phyloP scores from a whole-genome alignment of 2,329 filamentous ascomycete species.

The Lojkania enalia region DNA sequence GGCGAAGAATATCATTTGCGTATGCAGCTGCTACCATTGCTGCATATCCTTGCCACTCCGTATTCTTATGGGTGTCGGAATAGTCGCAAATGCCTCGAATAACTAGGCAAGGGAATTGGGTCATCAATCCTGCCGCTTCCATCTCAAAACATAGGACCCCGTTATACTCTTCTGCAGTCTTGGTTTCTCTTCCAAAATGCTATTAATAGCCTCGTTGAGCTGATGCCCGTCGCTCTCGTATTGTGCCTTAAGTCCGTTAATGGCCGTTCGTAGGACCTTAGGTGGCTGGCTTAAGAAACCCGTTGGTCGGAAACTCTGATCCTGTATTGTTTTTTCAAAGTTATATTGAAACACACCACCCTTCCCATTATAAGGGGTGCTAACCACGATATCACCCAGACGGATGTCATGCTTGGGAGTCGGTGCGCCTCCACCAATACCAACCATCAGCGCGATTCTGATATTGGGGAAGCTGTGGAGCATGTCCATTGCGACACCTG shows the following conservation, averaged over 20 bases:
- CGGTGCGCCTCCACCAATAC: slow-evolving; percentile 25
- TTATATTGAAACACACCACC: slow-evolving; percentile 39
- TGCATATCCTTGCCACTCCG: slow-evolving; percentile 16
- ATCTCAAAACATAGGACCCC: slow-evolving; percentile 20
- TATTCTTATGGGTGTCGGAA: slow-evolving; percentile 20
- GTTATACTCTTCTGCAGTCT: slow-evolving; percentile 28
- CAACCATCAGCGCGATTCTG: slow-evolving; percentile 30
- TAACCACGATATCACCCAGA: slow-evolving; percentile 31
- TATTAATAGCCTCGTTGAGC: slow-evolving; percentile 19
- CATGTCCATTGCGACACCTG: slow-evolving; percentile 22
- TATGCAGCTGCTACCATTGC: slow-evolving; percentile 14
- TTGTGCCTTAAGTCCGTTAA: slow-evolving; percentile 23
- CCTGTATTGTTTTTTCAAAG: slow-evolving; percentile 30
- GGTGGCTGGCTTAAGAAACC: slow-evolving; percentile 22
- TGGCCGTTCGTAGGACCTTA: slow-evolving; percentile 21
- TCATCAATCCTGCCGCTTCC: slow-evolving; percentile 28
- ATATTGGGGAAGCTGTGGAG: slow-evolving; percentile 20
- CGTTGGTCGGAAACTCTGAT: slow-evolving; percentile 17
- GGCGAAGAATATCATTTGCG: slow-evolving; percentile 14
- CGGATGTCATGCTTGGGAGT: slow-evolving; percentile 30
- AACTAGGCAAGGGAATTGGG: slow-evolving; percentile 17
- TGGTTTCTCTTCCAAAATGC: slow-evolving; percentile 25
- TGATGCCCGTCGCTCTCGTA: slow-evolving; percentile 14
- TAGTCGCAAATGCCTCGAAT: slow-evolving; percentile 22
- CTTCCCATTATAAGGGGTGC: slow-evolving; percentile 15